Evolutionary conservation across 106 monocot species (phyloP).

Genomic region (Allium fistulosum): DNA sequence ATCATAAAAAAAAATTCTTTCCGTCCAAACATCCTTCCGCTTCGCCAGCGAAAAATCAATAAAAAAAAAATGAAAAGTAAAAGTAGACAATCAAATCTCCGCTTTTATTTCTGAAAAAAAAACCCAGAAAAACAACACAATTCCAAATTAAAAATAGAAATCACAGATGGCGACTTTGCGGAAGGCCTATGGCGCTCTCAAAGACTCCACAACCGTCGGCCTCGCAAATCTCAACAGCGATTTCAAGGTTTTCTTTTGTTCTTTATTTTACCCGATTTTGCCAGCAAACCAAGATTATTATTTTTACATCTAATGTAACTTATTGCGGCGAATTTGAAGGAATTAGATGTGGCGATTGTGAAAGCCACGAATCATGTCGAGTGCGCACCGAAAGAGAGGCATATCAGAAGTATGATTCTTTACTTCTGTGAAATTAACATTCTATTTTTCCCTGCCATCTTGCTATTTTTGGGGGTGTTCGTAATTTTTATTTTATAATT

Average conservation of each 20-base stretch:
- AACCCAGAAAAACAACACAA: no score
- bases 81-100: no score
- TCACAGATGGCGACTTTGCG: conserved; percentile 37
- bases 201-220: conserved; percentile 89
- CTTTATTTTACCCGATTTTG: neutral
- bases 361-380: conserved; percentile 79
- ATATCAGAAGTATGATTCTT: conserved; percentile 42
- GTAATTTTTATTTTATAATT: neutral
- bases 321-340: conserved; percentile 23
- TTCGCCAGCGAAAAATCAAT: no score
- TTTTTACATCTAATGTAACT: conserved; percentile 2
- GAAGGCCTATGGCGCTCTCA: conserved; percentile 85
- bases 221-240: conserved; percentile 98
- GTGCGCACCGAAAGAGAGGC: conserved; percentile 70
- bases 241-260: conserved; percentile 53
- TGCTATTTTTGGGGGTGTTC: neutral
- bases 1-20: no score
- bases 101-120: no score
- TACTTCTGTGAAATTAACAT: neutral
- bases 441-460: neutral
- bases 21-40: no score
- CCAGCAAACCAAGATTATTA: neutral
- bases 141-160: neutral
- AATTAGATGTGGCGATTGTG: conserved; percentile 69
- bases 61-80: no score